These are phyloP conservation scores for Catunica adiposa DNA, from an alignment of 2,329 filamentous ascomycete species.

Conservation along the genomic window DNA sequence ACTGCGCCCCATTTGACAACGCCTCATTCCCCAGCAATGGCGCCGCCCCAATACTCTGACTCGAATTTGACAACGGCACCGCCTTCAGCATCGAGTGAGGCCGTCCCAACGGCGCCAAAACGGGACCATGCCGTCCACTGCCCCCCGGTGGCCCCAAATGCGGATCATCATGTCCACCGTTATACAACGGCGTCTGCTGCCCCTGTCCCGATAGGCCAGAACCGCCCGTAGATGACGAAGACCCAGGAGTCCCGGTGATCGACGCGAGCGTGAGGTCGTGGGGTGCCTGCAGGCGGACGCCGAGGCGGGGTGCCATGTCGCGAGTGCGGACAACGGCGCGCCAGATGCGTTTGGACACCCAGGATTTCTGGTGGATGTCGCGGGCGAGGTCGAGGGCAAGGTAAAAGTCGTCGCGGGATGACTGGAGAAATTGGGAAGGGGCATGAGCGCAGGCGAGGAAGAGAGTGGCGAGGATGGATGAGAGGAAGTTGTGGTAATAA, in stretches of 20 bases:
- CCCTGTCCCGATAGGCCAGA: not conserved
- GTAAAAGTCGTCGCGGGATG: slow-evolving; percentile 62
- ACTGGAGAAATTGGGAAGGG: slow-evolving; percentile 50
- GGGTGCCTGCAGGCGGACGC: slow-evolving; percentile 26
- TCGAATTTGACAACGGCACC: not conserved
- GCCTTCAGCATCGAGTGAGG: slow-evolving; percentile 10
- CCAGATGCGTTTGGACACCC: slow-evolving; percentile 58
- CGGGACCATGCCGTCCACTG: slow-evolving; percentile 3
- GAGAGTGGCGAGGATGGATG: slow-evolving; percentile 56
- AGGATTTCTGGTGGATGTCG: slow-evolving; percentile 53
- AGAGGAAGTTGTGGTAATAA: slow-evolving; percentile 67
- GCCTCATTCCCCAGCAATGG: slow-evolving; percentile 12
- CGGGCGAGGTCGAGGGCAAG: slow-evolving; percentile 60
- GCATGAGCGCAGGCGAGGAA: slow-evolving; percentile 65
- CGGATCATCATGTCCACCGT: slow-evolving; percentile 8
- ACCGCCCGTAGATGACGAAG: not conserved
- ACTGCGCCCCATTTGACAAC: slow-evolving; percentile 29
- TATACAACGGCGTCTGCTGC: not conserved
- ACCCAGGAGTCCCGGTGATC: not conserved
- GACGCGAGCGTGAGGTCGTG: slow-evolving; percentile 15
- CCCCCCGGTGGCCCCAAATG: slow-evolving; percentile 1
- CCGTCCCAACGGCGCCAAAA: slow-evolving; percentile 10
- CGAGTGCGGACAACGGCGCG: slow-evolving; percentile 54
- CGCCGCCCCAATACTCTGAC: slow-evolving; percentile 14
- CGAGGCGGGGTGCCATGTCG: slow-evolving; percentile 53